Evolutionary conservation across 129 eudicot genomes (phyloP).

Genomic region (Smallanthus sonchifolius): DNA sequence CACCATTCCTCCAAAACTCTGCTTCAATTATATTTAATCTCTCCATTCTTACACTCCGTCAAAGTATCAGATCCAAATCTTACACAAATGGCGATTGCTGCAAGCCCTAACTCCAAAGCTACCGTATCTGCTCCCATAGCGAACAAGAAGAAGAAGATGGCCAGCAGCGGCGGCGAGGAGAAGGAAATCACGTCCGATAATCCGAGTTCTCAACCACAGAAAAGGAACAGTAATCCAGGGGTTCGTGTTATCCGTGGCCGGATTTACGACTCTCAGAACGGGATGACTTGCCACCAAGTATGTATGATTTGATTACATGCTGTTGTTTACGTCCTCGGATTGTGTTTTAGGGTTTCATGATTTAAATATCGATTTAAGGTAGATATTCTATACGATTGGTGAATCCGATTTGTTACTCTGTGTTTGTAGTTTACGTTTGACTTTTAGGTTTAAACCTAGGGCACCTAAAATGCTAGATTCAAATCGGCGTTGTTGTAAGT

Average conservation of each 20-base stretch:
- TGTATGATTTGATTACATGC: not conserved
- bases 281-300: constrained; percentile 88
- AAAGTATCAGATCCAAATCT: not conserved
- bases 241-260: constrained; percentile 50
- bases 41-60: not conserved
- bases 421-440: not conserved
- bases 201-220: constrained; percentile 24
- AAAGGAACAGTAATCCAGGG: constrained; percentile 51
- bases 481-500: no score
- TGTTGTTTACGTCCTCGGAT: not conserved
- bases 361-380: not conserved
- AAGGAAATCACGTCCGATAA: not conserved
- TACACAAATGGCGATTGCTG: constrained; percentile 48
- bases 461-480: no score
- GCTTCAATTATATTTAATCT: not conserved
- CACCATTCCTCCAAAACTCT: constrained; percentile 22
- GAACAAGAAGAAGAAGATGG: constrained; percentile 9
- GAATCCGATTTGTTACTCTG: not conserved
- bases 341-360: not conserved
- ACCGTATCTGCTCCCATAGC: constrained; percentile 1
- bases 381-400: not conserved
- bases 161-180: not conserved
- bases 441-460: not conserved
- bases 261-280: constrained; percentile 59
- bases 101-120: constrained; percentile 38